Evolutionary conservation across 805 yeast genomes (phyloP), one percentile per base, ranked within the genome.

Genomic region (Wickerhamiella musiphila): DNA sequence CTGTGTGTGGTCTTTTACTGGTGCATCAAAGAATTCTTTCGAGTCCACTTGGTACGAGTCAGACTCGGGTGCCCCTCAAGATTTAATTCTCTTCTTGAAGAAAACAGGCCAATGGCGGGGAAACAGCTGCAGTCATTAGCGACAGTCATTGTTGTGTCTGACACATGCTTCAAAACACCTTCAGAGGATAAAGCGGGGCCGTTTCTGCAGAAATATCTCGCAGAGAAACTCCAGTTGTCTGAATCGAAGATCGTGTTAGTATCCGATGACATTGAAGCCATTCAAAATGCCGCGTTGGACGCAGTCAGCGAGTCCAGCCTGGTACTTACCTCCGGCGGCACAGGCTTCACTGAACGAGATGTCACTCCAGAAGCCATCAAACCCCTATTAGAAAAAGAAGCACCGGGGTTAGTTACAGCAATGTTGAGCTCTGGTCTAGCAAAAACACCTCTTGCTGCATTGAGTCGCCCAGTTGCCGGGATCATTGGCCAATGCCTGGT

Each of bases 401-500:
- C 72, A 0, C 65, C 68, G 2, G 73, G 72, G 1, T 43, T 67
- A 7, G 64, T 60, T 5, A 66, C 62, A 27, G 59, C 58, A 3
- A 65, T 67, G 70, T 45, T 66, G 4, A 35, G 50, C 1, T 52
- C 47, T 16, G 62, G 70, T 1, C 50, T 65, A 14, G 42, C 52
- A 32, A 51, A 56, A 17, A 67, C 73, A 0, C 65, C 66, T 1
- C 54, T 52, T 40, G 72, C 70, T 1, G 62, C 63, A 26, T 45
- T 65, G 52, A 49, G 68, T 3, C 51, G 73, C 18, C 70, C 70
- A 1, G 63, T 62, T 4, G 68, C 70, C 2, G 73, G 73, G 3
- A 50, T 59, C 2, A 42, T 47, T 10, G 48, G 50, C 18, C 44
- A 52, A 15, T 37, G 61, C 0, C 38, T 67, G 25, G 48, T 67